Evolutionary conservation across 495 filamentous ascomycete genomes (phyloP), one percentile per base, ranked within the genome.

Genomic region (Aspergillus bridgeri): DNA sequence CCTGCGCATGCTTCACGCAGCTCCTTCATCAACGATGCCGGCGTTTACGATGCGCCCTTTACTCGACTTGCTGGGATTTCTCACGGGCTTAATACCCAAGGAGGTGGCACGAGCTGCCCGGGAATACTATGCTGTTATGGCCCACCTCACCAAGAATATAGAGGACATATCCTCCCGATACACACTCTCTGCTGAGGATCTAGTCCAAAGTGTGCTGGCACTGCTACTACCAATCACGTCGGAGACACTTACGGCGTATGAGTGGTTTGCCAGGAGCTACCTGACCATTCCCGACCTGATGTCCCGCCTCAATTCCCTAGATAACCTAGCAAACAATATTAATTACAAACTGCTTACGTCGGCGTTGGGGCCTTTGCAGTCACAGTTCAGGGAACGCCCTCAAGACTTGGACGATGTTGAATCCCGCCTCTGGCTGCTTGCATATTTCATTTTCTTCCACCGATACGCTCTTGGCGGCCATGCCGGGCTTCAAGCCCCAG

Each of bases 401-500:
- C 48, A 57, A 19, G 62, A 48, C 44, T 48, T 60, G 7, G 64
- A 71, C 3, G 73, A 78, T 29, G 65, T 63, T 9, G 64, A 74
- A 51, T 63, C 64, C 48, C 78, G 80, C 17, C 73, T 92, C 20
- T 95, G 92, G 88, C 77, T 98, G 20, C 72, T 96, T 49, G 81
- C 88, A 20, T 89, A 96, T 65, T 84, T 91, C 57, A 88, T 97
- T 50, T 89, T 81, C 62, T 83, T 96, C 47, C 83, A 88, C 60
- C 80, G 82, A 17, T 67, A 75, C 61, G 72, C 75, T 38, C 64
- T 81, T 49, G 75, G 79, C 68, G 74, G 53, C 58, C 69, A 76
- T 57, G 67, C 61, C 5, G 65, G 68, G 29, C 56, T 69, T 53
- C 68, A 76, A 66, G 58, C 73, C 13, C 71, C 81, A 15, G 81